Evolutionary conservation across 495 filamentous ascomycete genomes (phyloP), one percentile per base, ranked within the genome.

Genomic region (Lasiosphaeria hispida): DNA sequence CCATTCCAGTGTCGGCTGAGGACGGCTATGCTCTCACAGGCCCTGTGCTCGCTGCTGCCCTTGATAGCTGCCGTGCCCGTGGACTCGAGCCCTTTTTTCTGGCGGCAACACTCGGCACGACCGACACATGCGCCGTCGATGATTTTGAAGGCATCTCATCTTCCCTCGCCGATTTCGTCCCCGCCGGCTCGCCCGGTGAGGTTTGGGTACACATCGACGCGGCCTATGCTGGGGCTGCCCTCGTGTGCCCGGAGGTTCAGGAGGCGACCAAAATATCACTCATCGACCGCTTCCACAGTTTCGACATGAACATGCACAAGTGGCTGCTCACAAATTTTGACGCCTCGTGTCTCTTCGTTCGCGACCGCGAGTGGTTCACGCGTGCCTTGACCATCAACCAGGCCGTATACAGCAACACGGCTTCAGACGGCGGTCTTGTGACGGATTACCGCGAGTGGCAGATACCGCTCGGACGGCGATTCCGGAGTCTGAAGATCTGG

Each of bases 401-500:
- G 53, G 91, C 90, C 3, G 81, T 87, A 7, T 97, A 95, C 73
- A 80, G 83, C 57, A 96, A 96, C 72, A 70, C 82, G 2, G 91
- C 87, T 71, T 87, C 87, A 0, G 89, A 92, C 57, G 81, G 80
- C 43, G 93, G 93, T 1, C 80, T 92, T 6, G 94, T 98, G 2
- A 96, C 91, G 37, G 94, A 98, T 68, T 97, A 98, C 74, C 85
- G 94, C 19, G 95, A 98, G 79, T 98, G 94, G 94, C 92, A 95
- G 72, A 96, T 98, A 67, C 94, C 94, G 10, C 64, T 98, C 0
- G 94, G 94, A 10, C 81, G 94, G 7, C 83, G 94, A n/a, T 97
- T 98, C 79, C 79, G 94, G 10, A 83, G 87, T 0, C 73, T 98
- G 48, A 98, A 98, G 79, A 88, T 96, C 65, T 98, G 94, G 94